Conservation (phyloP, 1,139 yeast genomes). For the Debaryomyces nepalensis region DNA sequence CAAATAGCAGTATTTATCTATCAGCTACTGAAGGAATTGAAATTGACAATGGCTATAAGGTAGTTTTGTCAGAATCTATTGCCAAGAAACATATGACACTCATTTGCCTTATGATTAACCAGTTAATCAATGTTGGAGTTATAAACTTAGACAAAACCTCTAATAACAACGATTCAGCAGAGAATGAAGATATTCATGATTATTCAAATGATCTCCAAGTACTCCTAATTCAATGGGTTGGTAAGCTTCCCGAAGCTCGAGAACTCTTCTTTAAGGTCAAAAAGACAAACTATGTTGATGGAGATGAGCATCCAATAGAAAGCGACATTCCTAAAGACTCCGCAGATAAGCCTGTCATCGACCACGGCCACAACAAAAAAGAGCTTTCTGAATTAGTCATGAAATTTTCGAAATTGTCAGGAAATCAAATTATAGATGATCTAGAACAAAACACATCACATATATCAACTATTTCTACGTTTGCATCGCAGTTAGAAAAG, state of each 20-base stretch:
- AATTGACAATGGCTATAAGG: conserved; percentile 39
- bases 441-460: conserved; percentile 21
- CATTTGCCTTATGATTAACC: conserved; percentile 64
- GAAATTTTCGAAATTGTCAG: conserved; percentile 17
- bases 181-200: conserved; percentile 39
- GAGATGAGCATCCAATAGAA: neutral
- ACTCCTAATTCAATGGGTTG: conserved; percentile 65
- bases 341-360: neutral
- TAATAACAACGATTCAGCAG: conserved; percentile 18
- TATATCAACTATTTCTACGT: conserved; percentile 17
- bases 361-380: conserved; percentile 9
- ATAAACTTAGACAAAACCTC: conserved; percentile 40
- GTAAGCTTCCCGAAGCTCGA: conserved; percentile 49
- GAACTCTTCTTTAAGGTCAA: conserved; percentile 41
- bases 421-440: conserved; percentile 23
- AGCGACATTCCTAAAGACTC: neutral
- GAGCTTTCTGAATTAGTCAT: conserved; percentile 19
- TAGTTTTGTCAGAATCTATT: conserved; percentile 43
- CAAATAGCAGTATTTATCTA: conserved; percentile 56
- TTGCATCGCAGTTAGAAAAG: conserved; percentile 22
- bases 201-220: conserved; percentile 61
- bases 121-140: conserved; percentile 48
- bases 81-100: conserved; percentile 56
- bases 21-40: conserved; percentile 45
- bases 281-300: conserved; percentile 24